Evolutionary conservation across 306 rosid genomes (phyloP).

Genomic region (Ormosia semicastrata): DNA sequence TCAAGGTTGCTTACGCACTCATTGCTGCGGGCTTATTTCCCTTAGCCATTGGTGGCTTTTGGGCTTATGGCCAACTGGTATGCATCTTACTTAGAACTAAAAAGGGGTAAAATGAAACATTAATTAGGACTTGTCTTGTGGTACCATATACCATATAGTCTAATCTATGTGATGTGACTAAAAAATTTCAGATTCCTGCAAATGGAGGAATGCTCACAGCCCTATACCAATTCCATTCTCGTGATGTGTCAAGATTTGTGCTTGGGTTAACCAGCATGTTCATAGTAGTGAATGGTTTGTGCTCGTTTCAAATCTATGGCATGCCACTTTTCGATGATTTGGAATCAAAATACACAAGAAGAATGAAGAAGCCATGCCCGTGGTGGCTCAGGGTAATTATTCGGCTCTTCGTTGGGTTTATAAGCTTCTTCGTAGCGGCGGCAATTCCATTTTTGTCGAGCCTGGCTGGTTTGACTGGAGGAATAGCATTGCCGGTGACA

Average conservation of each 20-base stretch:
- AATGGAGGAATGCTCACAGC: constrained; percentile 50
- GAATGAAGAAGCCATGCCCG: constrained; percentile 48
- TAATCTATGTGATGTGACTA: neutral
- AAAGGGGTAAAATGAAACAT: neutral
- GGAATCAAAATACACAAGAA: constrained; percentile 45
- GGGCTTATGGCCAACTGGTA: constrained; percentile 60
- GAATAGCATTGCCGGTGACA: constrained; percentile 47
- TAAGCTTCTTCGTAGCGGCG: constrained; percentile 40
- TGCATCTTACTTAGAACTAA: neutral
- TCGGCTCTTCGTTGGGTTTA: constrained; percentile 37
- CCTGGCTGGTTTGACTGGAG: constrained; percentile 53
- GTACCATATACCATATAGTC: neutral
- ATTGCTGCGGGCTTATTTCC: constrained; percentile 53
- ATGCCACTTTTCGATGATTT: constrained; percentile 56
- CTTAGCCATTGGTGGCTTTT: constrained; percentile 51
- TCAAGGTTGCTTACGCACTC: constrained; percentile 43
- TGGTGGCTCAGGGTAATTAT: constrained; percentile 44
- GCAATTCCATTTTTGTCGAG: constrained; percentile 50
- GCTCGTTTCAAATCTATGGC: constrained; percentile 56
- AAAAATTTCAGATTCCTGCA: constrained; percentile 41
- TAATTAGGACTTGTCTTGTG: neutral
- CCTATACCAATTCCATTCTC: constrained; percentile 41
- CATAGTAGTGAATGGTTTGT: constrained; percentile 42
- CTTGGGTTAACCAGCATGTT: constrained; percentile 36
- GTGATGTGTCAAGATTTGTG: constrained; percentile 41